Conservation (phyloP, 805 yeast genomes). For the Yarrowia divulgata region DNA sequence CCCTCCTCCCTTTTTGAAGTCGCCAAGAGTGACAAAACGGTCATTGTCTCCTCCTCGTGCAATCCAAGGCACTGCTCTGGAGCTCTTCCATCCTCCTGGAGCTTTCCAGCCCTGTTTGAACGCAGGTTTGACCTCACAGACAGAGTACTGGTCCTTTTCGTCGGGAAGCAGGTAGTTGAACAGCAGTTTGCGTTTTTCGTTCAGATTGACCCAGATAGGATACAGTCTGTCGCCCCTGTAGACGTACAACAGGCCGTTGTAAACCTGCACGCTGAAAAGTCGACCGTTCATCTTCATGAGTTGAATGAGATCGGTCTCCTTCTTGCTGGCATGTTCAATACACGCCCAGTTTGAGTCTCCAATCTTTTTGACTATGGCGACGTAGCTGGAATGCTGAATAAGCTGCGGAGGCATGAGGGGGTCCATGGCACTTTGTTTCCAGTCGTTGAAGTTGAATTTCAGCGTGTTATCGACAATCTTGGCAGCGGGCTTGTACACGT, state of each 20-base stretch:
- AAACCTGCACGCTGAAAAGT: neutral
- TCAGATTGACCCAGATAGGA: slow-evolving; percentile 1
- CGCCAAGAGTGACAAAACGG: neutral
- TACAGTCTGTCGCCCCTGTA: neutral
- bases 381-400: neutral
- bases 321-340: neutral
- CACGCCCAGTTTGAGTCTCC: neutral
- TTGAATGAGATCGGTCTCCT: neutral
- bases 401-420: slow-evolving; percentile 2
- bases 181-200: neutral
- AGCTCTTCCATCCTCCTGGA: neutral
- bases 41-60: neutral
- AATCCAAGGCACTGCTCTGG: neutral
- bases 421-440: slow-evolving; percentile 1
- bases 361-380: neutral
- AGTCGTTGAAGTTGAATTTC: neutral
- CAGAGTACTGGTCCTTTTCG: neutral
- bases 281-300: neutral
- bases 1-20: slow-evolving; percentile 6
- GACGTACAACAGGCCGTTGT: neutral
- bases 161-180: neutral
- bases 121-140: slow-evolving; percentile 2
- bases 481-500: slow-evolving; percentile 11
- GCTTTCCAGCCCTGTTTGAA: neutral
- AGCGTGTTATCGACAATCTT: neutral